Evolutionary conservation across 2,329 filamentous ascomycete species (phyloP).

Genomic region (Mycosphaerelloides madeirae): DNA sequence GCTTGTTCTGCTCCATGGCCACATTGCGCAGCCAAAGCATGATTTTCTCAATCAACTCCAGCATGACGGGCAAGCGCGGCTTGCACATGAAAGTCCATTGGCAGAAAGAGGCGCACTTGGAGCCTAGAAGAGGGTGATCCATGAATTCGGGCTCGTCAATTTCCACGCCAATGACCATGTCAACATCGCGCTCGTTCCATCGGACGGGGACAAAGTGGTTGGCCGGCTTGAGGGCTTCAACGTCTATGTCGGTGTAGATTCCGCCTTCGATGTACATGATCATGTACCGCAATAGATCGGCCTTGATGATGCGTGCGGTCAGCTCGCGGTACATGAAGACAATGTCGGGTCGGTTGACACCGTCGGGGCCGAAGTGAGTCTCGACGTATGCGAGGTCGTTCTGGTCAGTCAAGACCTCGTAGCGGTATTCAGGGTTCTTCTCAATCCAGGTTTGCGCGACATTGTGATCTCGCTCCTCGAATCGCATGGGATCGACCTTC

Average conservation of each 20-base stretch:
- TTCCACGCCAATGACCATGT: constrained; percentile 66
- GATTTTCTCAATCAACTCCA: constrained; percentile 63
- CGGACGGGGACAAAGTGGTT: constrained; percentile 59
- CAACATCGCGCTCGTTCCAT: constrained; percentile 60
- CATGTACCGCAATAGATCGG: constrained; percentile 62
- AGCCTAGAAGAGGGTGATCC: constrained; percentile 61
- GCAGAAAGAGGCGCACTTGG: constrained; percentile 66
- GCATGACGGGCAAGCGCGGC: constrained; percentile 62
- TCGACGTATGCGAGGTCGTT: constrained; percentile 66
- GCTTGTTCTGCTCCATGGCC: constrained; percentile 54
- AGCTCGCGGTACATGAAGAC: constrained; percentile 57
- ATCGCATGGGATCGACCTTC: constrained; percentile 64
- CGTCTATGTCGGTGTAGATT: constrained; percentile 57
- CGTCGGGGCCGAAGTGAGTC: constrained; percentile 60
- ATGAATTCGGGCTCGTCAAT: constrained; percentile 64
- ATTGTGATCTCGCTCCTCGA: constrained; percentile 59
- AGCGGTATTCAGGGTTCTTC: constrained; percentile 63
- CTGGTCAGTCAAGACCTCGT: constrained; percentile 65
- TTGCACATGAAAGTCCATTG: constrained; percentile 73
- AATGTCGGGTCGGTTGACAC: constrained; percentile 63
- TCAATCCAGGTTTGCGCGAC: constrained; percentile 60
- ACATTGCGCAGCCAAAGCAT: constrained; percentile 61
- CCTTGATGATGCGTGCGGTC: constrained; percentile 61
- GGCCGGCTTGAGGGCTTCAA: constrained; percentile 51
- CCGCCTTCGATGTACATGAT: constrained; percentile 64